Conservation (phyloP, 202 grass and related monocot genomes). For the Bolboschoenoplectus hybrid region DNA sequence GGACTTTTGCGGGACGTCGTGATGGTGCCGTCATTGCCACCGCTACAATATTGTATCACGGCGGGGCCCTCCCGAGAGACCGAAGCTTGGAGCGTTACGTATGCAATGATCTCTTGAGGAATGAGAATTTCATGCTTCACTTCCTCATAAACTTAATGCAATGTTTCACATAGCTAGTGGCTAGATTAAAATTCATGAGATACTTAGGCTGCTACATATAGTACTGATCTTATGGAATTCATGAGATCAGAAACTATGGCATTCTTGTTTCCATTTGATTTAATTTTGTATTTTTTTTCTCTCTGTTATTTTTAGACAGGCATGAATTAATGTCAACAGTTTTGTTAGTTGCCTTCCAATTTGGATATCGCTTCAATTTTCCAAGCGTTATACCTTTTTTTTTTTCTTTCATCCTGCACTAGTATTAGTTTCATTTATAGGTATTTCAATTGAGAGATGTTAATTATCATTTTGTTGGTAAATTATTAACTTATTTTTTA, state of each 20-base stretch:
- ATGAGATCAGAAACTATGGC: neutral
- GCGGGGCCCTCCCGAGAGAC: conserved; percentile 64
- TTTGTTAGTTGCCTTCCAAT: neutral
- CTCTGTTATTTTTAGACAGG: neutral
- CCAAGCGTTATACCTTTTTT: neutral
- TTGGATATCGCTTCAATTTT: neutral
- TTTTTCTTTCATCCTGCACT: neutral
- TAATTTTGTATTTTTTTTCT: neutral
- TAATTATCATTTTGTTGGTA: neutral
- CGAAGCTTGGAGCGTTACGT: conserved; percentile 59
- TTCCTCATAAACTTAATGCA: conserved; percentile 55
- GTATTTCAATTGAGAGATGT: neutral
- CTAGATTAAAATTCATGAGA: neutral
- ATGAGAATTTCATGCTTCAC: conserved; percentile 55
- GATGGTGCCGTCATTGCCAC: conserved; percentile 37
- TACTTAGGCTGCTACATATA: neutral
- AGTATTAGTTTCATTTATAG: neutral
- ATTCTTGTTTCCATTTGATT: neutral
- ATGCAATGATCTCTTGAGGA: conserved; percentile 49
- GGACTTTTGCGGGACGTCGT: conserved; percentile 48
- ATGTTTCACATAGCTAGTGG: conserved; percentile 36
- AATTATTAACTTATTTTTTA: too few species aligned
- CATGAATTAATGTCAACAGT: neutral
- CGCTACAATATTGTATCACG: conserved; percentile 64
- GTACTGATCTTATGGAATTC: neutral